phyloP scores from a whole-genome alignment of 805 yeast species.

The Pichia heedii region DNA sequence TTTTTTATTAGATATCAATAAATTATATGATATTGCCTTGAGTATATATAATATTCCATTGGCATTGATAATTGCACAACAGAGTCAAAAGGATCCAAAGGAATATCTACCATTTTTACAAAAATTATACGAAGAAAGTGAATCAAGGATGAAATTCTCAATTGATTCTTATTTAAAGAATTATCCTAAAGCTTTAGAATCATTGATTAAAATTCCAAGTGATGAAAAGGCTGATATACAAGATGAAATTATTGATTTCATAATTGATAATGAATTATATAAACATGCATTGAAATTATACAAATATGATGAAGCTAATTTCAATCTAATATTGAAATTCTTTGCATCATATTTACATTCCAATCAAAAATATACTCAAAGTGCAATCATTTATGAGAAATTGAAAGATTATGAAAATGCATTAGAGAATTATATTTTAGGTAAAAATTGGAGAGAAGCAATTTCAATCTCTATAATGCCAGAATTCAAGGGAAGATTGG shows the following conservation, averaged over 20 bases:
- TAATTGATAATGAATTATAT: slow-evolving; percentile 61
- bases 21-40: slow-evolving; percentile 69
- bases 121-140: slow-evolving; percentile 58
- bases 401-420: slow-evolving; percentile 52
- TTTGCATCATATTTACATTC: slow-evolving; percentile 58
- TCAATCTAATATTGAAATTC: slow-evolving; percentile 41
- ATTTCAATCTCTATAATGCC: slow-evolving; percentile 44
- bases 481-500: slow-evolving; percentile 31
- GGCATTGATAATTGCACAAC: slow-evolving; percentile 82
- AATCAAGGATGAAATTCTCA: slow-evolving; percentile 57
- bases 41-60: slow-evolving; percentile 76
- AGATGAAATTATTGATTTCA: slow-evolving; percentile 59
- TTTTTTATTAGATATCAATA: slow-evolving; percentile 82
- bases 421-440: slow-evolving; percentile 56
- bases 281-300: slow-evolving; percentile 57
- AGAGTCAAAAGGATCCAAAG: slow-evolving; percentile 95
- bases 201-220: slow-evolving; percentile 43
- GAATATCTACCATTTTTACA: slow-evolving; percentile 92
- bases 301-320: slow-evolving; percentile 47
- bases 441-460: slow-evolving; percentile 82
- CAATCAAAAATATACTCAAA: slow-evolving; percentile 54
- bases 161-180: slow-evolving; percentile 74
- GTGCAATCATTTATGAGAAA: slow-evolving; percentile 72
- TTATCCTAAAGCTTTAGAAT: slow-evolving; percentile 56
- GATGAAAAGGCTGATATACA: slow-evolving; percentile 28